A percentile compares a stretch with the other conserved stretches of the same genome.
Conservation (phyloP, 805 yeast genomes). For the Blastobotrys terrestris region DNA sequence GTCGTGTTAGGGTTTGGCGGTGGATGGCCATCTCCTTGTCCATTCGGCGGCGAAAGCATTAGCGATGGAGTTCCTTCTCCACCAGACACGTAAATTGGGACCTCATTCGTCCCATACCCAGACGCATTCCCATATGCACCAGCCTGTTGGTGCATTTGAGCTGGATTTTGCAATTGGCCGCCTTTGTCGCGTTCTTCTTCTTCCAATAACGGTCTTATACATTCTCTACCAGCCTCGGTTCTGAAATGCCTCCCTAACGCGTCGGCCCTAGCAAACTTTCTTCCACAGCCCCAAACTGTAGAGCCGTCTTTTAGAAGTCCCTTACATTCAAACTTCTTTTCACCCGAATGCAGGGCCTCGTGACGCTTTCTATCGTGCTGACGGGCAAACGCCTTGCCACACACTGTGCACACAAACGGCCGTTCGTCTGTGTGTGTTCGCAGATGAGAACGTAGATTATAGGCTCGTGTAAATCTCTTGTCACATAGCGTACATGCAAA, state of each 20-base stretch:
- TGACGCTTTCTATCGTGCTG: constrained; percentile 74
- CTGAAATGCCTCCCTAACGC: constrained; percentile 71
- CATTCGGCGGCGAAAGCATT: constrained; percentile 17
- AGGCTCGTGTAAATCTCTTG: constrained; percentile 85
- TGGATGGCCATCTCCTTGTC: not conserved
- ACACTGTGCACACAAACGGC: constrained; percentile 59
- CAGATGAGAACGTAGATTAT: constrained; percentile 84
- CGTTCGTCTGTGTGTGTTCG: constrained; percentile 77
- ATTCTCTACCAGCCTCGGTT: constrained; percentile 67
- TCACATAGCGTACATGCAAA: constrained; percentile 78
- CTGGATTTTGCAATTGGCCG: not conserved
- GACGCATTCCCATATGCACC: too few species aligned
- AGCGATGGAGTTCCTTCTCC: constrained; percentile 15
- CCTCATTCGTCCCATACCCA: not conserved
- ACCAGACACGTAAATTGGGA: constrained; percentile 7
- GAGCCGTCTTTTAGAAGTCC: constrained; percentile 52
- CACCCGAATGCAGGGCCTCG: constrained; percentile 68
- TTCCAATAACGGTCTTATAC: constrained; percentile 58
- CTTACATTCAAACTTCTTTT: constrained; percentile 60
- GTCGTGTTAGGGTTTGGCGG: constrained; percentile 4
- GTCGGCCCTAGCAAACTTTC: constrained; percentile 68
- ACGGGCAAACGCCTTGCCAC: constrained; percentile 66
- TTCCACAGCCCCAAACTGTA: constrained; percentile 71
- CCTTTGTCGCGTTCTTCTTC: constrained; percentile 36
- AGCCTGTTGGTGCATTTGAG: not conserved